Percentiles rank a stretch among this genome's conserved stretches.
Conservation (phyloP, 2,329 filamentous ascomycete species). For the Triangularia setosa region DNA sequence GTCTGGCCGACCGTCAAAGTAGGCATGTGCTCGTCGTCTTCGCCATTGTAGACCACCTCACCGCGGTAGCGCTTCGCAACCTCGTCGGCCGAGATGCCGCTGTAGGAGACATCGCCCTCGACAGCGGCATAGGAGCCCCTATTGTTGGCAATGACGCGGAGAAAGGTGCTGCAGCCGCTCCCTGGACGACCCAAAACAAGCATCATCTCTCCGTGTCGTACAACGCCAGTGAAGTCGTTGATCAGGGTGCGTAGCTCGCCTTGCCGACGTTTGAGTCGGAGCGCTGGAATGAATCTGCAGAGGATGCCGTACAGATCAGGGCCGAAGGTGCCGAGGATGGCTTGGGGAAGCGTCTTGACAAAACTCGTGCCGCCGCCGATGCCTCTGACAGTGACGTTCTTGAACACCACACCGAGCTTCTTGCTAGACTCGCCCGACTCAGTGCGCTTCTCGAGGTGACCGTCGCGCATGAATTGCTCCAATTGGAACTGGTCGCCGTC, state of each 20-base stretch:
- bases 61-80: slow-evolving; percentile 44
- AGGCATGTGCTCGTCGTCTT: slow-evolving; percentile 66
- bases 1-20: slow-evolving; percentile 66
- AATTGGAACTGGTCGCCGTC: slow-evolving; percentile 63
- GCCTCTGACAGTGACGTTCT: slow-evolving; percentile 71
- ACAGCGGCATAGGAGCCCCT: slow-evolving; percentile 59
- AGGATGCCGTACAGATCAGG: slow-evolving; percentile 70
- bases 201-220: slow-evolving; percentile 54
- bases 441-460: slow-evolving; percentile 70
- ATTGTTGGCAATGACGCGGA: slow-evolving; percentile 41
- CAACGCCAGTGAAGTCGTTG: slow-evolving; percentile 52
- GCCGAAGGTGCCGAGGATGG: slow-evolving; percentile 73
- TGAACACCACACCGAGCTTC: slow-evolving; percentile 74
- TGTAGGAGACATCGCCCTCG: slow-evolving; percentile 58
- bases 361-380: slow-evolving; percentile 63
- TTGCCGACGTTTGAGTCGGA: slow-evolving; percentile 16
- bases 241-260: slow-evolving; percentile 34
- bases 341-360: slow-evolving; percentile 57
- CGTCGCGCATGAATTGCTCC: slow-evolving; percentile 66
- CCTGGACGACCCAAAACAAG: slow-evolving; percentile 55
- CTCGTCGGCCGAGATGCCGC: slow-evolving; percentile 47
- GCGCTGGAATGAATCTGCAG: slow-evolving; percentile 34
- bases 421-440: slow-evolving; percentile 63
- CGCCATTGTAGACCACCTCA: slow-evolving; percentile 56
- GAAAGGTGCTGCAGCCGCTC: slow-evolving; percentile 47